Evolutionary conservation across 805 yeast species (phyloP), one percentile per base, ranked within the genome.

Genomic region (Phaffomyces thermotolerans): DNA sequence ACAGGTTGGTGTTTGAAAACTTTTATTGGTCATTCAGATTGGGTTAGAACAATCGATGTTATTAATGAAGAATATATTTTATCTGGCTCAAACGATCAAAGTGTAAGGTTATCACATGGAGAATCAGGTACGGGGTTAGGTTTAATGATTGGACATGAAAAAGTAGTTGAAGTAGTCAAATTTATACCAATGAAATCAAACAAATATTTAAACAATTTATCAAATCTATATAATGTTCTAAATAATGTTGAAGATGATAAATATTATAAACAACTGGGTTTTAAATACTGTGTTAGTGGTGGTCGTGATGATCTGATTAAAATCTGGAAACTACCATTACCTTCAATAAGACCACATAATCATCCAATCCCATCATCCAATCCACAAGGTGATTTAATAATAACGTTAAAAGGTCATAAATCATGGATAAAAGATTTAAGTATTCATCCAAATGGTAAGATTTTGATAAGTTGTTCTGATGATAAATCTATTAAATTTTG

Each of bases 391-490:
- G 72, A 69, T 52, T 64, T 76, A 23, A 54, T 87, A 1, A 68
- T 71, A 22, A 78, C 79, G 17, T 64, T 87, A 10, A 54, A 64
- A 7, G 96, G 93, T 3, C 97, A 90, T 62, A 77, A 78, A 40
- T 84, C 93, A 9, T 90, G 98, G 98, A 84, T 91, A 1, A 76
- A 83, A 48, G 75, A 79, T 8, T 54, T 89, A 6, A 66, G 67
- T 9, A 64, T 84, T 39, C 95, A 88, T 62, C 95, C 95, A 2
- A 78, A 76, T 52, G 95, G 93, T 0, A 69, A 79, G 34, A 78
- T 75, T 52, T 58, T 88, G 15, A 68, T 82, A 37, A 78, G 88
- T 37, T 81, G 84, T 15, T 72, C 90, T 15, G 98, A 90, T 60
- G 97, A 90, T 60, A 79, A 79, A 49, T 67, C 79, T 1, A 73